These are phyloP conservation scores for Alternaria postmessia DNA, from an alignment of 2,329 filamentous ascomycete species.

Conservation along the genomic window DNA sequence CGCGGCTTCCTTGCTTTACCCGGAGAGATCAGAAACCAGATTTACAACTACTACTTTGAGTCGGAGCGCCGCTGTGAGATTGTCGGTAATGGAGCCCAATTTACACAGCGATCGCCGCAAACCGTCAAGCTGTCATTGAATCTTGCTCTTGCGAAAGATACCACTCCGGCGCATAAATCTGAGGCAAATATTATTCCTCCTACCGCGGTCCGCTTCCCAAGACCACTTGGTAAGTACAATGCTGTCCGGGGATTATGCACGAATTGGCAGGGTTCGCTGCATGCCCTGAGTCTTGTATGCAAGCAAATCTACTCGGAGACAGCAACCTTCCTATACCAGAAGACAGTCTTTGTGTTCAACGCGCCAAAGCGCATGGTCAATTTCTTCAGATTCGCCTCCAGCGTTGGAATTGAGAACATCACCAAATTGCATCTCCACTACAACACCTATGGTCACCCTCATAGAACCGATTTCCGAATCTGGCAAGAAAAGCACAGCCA, in stretches of 20 bases:
- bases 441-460: conserved; percentile 36
- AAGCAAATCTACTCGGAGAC: conserved; percentile 41
- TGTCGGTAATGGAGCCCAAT: conserved; percentile 19
- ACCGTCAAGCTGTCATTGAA: conserved; percentile 26
- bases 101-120: conserved; percentile 11
- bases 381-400: conserved; percentile 37
- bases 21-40: conserved; percentile 58
- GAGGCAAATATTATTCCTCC: background rate
- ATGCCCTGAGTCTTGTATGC: conserved; percentile 39
- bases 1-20: conserved; percentile 53
- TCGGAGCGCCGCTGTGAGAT: conserved; percentile 40
- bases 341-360: conserved; percentile 41
- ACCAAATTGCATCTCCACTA: conserved; percentile 44
- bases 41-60: conserved; percentile 54
- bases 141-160: background rate
- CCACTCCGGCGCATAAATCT: background rate
- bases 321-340: conserved; percentile 38
- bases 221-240: conserved; percentile 28
- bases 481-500: conserved; percentile 39
- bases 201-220: conserved; percentile 25
- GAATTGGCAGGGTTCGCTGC: conserved; percentile 40
- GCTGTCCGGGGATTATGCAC: conserved; percentile 31
- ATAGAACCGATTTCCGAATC: conserved; percentile 6
- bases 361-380: conserved; percentile 33
- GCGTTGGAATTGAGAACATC: conserved; percentile 27